A percentile compares a stretch with the other conserved stretches of the same genome.
Conservation (phyloP, 2,329 filamentous ascomycete species). For the Hypoxylon sp. region DNA sequence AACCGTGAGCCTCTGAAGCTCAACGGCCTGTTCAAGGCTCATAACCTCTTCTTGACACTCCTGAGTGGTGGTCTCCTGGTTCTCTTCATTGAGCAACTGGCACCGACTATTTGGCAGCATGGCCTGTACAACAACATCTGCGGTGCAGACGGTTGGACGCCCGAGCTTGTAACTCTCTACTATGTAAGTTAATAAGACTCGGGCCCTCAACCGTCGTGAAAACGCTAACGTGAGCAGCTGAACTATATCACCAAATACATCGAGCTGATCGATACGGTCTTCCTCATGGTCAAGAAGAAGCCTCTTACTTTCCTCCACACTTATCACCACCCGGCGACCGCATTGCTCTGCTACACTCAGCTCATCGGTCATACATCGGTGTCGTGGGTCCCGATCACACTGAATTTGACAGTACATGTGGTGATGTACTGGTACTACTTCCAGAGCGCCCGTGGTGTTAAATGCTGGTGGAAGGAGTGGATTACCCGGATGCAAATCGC, state of each 20-base stretch:
- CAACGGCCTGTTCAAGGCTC: constrained; percentile 89
- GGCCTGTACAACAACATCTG: constrained; percentile 93
- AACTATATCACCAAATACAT: constrained; percentile 98
- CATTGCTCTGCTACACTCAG: constrained; percentile 96
- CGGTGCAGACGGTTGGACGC: constrained; percentile 83
- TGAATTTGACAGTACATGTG: constrained; percentile 93
- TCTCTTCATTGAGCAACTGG: constrained; percentile 90
- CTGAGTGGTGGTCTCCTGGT: constrained; percentile 83
- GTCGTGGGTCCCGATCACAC: constrained; percentile 90
- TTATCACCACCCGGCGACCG: constrained; percentile 96
- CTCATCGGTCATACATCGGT: constrained; percentile 91
- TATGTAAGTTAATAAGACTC: constrained; percentile 71
- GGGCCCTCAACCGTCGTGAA: neutral
- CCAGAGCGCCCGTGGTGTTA: constrained; percentile 92
- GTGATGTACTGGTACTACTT: constrained; percentile 99
- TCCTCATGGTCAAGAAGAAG: constrained; percentile 99
- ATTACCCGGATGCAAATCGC: constrained; percentile 96
- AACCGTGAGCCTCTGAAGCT: constrained; percentile 87
- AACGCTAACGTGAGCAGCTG: constrained; percentile 67
- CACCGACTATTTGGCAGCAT: constrained; percentile 82
- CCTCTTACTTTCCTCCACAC: constrained; percentile 97
- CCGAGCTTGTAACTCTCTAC: constrained; percentile 91
- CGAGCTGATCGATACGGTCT: constrained; percentile 92
- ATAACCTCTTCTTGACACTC: constrained; percentile 91
- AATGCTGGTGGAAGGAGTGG: constrained; percentile 99